Base-by-base conservation (phyloP, 2,329 filamentous ascomycete genomes). In the Pyricularia grisea region DNA sequence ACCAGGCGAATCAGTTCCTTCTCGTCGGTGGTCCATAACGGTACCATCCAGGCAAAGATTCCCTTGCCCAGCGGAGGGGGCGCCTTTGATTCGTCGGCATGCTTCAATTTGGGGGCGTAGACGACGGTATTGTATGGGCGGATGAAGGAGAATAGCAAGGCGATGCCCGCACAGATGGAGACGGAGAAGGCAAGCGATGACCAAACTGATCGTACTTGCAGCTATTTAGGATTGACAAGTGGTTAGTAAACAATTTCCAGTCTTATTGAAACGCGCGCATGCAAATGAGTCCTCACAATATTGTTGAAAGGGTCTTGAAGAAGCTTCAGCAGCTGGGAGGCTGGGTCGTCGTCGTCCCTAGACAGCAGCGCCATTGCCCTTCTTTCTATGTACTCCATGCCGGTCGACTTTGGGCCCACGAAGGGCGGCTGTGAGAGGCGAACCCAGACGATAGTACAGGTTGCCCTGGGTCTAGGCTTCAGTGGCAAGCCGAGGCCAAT, bases 71-170 rank as follows among this genome's bases (percentile, higher is more conserved):
- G 85, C 0, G 91, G 88, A 14, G 95, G 95, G 23, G 94, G 95
- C 11, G 92, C 88, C 81, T 97, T 93, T 79, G 91, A 93, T 73
- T 93, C 89, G 78, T 98, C 94, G 77, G 93, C 91, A 82, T 97
- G 90, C 78, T 97, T 97, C 66, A 96, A 84, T 77, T 96, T 94
- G 60, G 95, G 95, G 3, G 95, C 94, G 80, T 99, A 99, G 66
- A 99, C 92, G 73, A 94, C 87, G 69, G 90, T 91, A 79, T 98
- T 94, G 79, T 94, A 93, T 5, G 95, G 95, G 71, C 95, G 92
- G 69, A 98, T 84, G 74, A 97, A 82, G 71, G 93, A 97, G 84
- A 98, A 99, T 72, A 89, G 80, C 70, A 97, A 77, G 71, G 92
- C 89, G 73, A 97, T 89, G 73, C 89, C 83, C 71, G 86, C 75